phyloP scores from a whole-genome alignment of 2,329 filamentous ascomycete species.

The Fusarium sp. region DNA sequence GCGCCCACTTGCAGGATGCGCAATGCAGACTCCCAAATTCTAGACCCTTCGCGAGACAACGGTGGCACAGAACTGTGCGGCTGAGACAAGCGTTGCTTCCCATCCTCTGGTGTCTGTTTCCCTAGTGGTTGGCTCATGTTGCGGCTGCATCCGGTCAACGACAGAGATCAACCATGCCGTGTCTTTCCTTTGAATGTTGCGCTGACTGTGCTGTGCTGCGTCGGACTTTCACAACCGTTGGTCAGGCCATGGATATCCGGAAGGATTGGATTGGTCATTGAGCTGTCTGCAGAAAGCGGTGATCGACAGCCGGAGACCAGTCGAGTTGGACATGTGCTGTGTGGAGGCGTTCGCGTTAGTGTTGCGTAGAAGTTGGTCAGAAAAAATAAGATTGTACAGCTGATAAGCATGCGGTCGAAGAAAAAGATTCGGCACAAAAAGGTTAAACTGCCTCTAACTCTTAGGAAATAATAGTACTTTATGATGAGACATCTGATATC shows the following conservation, averaged over 20 bases:
- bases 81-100: conserved; percentile 1
- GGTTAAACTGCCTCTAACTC: too few species aligned
- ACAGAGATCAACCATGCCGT: neutral
- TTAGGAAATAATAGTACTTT: too few species aligned
- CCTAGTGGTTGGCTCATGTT: neutral
- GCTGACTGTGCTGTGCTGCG: neutral
- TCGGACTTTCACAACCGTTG: neutral
- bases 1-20: conserved; percentile 4
- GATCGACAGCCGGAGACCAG: conserved; percentile 36
- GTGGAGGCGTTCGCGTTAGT: conserved; percentile 43
- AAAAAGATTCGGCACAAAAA: too few species aligned
- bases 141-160: neutral
- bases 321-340: conserved; percentile 33
- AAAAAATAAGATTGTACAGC: neutral
- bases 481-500: too few species aligned
- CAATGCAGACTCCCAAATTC: conserved; percentile 22
- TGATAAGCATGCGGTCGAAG: too few species aligned
- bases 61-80: neutral
- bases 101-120: neutral
- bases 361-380: neutral
- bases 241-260: neutral
- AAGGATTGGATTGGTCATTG: neutral
- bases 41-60: conserved; percentile 25
- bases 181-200: neutral
- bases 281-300: conserved; percentile 4